A percentile compares a stretch with the other conserved stretches of the same genome.
Evolutionary conservation across 768 basidiomycete genomes (phyloP).

Genomic region (Rhodotorula taiwanensis): DNA sequence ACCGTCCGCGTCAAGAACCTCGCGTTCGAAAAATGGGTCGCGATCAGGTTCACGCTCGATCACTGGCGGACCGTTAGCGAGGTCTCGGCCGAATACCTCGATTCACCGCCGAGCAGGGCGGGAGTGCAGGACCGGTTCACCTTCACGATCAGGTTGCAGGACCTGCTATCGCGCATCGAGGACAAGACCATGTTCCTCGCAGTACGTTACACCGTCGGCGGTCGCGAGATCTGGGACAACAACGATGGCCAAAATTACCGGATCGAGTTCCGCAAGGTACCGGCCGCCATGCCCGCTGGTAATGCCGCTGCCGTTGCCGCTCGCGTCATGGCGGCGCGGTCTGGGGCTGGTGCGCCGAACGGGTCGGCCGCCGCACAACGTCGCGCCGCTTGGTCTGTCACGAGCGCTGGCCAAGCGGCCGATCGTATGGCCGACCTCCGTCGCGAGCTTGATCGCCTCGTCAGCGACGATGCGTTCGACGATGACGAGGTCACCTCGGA

Average conservation of each 20-base stretch:
- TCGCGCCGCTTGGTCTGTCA: slow-evolving; percentile 44
- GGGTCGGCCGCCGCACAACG: slow-evolving; percentile 14
- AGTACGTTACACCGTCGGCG: slow-evolving; percentile 57
- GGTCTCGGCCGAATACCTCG: slow-evolving; percentile 67
- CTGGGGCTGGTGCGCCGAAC: not conserved
- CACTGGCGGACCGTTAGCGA: slow-evolving; percentile 94
- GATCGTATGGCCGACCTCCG: slow-evolving; percentile 58
- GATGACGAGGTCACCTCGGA: slow-evolving; percentile 16
- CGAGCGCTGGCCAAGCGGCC: slow-evolving; percentile 46
- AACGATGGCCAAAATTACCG: slow-evolving; percentile 72
- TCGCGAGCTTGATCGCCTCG: slow-evolving; percentile 62
- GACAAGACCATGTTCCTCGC: slow-evolving; percentile 77
- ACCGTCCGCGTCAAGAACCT: slow-evolving; percentile 73
- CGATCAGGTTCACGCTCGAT: slow-evolving; percentile 86
- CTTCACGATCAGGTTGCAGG: slow-evolving; percentile 68
- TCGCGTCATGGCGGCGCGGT: not conserved
- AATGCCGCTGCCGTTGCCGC: not conserved
- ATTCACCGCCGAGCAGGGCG: slow-evolving; percentile 41
- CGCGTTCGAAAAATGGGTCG: slow-evolving; percentile 78
- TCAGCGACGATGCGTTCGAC: slow-evolving; percentile 43
- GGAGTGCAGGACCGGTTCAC: slow-evolving; percentile 62
- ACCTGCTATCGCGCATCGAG: slow-evolving; percentile 67
- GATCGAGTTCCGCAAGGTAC: slow-evolving; percentile 55
- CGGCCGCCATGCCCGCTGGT: not conserved
- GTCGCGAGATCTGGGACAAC: slow-evolving; percentile 87